Evolutionary conservation across 257 asterid genomes (phyloP).

Genomic region (Capsicum rhomboideum): DNA sequence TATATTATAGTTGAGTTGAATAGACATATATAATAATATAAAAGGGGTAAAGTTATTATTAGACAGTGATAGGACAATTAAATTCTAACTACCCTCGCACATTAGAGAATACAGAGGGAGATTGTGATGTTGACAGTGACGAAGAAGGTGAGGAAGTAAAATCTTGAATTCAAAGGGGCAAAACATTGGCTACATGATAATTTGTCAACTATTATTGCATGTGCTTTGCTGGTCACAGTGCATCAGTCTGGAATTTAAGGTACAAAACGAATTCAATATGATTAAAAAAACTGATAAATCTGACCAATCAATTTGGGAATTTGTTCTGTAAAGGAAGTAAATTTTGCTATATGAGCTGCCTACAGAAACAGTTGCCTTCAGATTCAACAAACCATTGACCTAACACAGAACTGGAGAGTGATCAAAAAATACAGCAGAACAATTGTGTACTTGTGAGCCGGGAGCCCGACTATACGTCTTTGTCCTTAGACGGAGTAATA

Average conservation of each 20-base stretch:
- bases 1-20: neutral
- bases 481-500: neutral
- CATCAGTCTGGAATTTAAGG: neutral
- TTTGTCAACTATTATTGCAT: neutral
- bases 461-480: neutral
- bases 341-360: no score
- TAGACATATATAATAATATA: neutral
- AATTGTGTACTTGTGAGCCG: neutral
- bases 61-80: neutral
- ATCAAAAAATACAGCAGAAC: neutral
- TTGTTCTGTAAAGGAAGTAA: no score
- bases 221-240: neutral
- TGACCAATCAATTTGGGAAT: neutral
- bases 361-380: no score
- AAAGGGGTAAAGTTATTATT: neutral
- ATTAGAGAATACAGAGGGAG: neutral
- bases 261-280: neutral
- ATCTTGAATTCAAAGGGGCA: neutral
- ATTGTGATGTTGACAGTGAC: conserved; percentile 3
- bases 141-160: neutral
- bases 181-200: neutral
- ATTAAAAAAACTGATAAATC: neutral
- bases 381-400: neutral
- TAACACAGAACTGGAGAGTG: neutral
- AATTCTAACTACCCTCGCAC: neutral